Evolutionary conservation across 768 basidiomycete genomes (phyloP), one percentile per base, ranked within the genome.

Genomic region (Pisolithus tinctorius): DNA sequence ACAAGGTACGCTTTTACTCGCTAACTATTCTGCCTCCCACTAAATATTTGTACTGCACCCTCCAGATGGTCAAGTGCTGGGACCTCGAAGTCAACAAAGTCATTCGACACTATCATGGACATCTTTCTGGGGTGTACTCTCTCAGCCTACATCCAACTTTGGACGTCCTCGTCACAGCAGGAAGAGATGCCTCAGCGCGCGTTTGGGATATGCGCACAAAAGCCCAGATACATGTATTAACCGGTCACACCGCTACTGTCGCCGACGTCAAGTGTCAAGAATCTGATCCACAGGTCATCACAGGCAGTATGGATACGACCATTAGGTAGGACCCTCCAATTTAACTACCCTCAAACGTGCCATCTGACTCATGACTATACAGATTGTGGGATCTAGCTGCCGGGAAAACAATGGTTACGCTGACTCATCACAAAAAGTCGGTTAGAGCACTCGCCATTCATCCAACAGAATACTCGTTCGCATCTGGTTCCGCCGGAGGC

Each of bases 151-250:
- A 98, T 62, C 96, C 96, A 1, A 98, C 95, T 0, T 82, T 99
- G 47, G 96, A 98, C 62, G 75, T 99, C 3, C 81, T 99, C 38
- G 93, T 97, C 42, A 99, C 96, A 0, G 83, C 88, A 4, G 96
- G 96, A 39, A 85, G 96, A 60, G 96, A 99, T 62, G 93, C 96
- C 7, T 93, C 92, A 9, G 95, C 94, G 2, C 83, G 96, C 51
- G 94, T 97, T 0, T 99, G 96, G 96, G 96, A 99, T 65, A 98
- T 99, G 95, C 83, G 96, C 37, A 95, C 94, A 30, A 95, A 97
- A 63, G 88, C 93, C 9, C 91, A 93, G 63, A 90, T 98, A 46
- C 92, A 96, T 66, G 86, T 93, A 40, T 78, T 99, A 23, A 72
- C 89, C 0, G 96, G 96, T 1, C 96, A 99, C 70, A 94, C 92